Conservation (phyloP, 2,329 filamentous ascomycete species). For the Colletotrichum scovillei region DNA sequence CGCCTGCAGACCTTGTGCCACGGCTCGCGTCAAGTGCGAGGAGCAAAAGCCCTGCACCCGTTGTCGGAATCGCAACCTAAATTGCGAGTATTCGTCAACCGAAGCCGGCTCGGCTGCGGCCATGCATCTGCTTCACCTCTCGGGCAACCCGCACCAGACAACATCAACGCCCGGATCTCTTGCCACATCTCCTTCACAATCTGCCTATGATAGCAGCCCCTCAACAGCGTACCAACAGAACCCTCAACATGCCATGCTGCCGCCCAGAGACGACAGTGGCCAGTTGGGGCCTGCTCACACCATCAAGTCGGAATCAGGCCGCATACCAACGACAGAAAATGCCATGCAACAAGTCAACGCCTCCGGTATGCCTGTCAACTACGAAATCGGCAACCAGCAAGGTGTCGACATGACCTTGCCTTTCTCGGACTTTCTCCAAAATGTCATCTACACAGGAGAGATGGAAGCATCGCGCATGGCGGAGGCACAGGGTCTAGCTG, state of each 20-base stretch:
- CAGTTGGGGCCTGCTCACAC: slow-evolving; percentile 40
- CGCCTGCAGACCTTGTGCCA: slow-evolving; percentile 63
- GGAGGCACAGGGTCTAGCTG: slow-evolving; percentile 54
- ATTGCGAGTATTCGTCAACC: slow-evolving; percentile 54
- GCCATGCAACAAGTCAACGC: slow-evolving; percentile 44
- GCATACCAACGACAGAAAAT: slow-evolving; percentile 49
- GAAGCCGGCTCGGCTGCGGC: slow-evolving; percentile 53
- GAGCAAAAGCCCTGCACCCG: slow-evolving; percentile 65
- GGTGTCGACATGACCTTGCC: slow-evolving; percentile 43
- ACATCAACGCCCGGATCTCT: slow-evolving; percentile 35
- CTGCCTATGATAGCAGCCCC: slow-evolving; percentile 34
- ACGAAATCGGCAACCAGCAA: slow-evolving; percentile 26
- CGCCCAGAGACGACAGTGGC: slow-evolving; percentile 40
- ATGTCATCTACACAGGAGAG: slow-evolving; percentile 61
- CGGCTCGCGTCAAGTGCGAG: slow-evolving; percentile 66
- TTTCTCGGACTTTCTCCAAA: slow-evolving; percentile 63
- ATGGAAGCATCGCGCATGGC: slow-evolving; percentile 46
- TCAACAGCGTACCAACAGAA: slow-evolving; percentile 39
- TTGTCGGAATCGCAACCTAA: slow-evolving; percentile 58
- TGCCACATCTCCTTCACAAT: slow-evolving; percentile 38
- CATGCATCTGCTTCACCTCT: slow-evolving; percentile 57
- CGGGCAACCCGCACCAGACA: slow-evolving; percentile 46
- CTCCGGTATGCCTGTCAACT: slow-evolving; percentile 16
- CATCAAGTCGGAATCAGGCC: slow-evolving; percentile 47
- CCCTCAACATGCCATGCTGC: slow-evolving; percentile 33